A percentile compares a stretch with the other conserved stretches of the same genome.
phyloP scores from a whole-genome alignment of 1,284 basidiomycete genomes.

The Stereum hirsutum region DNA sequence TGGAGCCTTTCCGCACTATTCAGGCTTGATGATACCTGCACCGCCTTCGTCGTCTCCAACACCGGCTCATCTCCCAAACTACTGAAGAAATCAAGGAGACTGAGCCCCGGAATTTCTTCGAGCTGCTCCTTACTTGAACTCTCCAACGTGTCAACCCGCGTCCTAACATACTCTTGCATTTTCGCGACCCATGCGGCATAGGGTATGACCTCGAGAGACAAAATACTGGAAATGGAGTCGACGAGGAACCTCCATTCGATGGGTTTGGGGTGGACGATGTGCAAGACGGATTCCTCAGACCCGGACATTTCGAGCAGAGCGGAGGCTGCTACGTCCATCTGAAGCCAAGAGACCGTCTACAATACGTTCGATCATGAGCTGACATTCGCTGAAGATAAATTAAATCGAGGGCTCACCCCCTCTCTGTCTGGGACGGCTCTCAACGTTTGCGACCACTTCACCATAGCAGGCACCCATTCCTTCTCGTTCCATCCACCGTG shows the following conservation, averaged over 20 bases:
- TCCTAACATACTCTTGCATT: background rate
- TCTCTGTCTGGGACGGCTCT: no score
- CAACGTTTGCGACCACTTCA: no score
- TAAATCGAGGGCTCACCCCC: no score
- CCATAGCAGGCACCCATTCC: background rate
- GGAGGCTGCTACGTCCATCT: constrained; percentile 13
- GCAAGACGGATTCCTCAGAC: constrained; percentile 11
- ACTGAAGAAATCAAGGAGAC: constrained; percentile 4
- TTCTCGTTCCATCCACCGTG: background rate
- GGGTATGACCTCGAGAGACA: constrained; percentile 14
- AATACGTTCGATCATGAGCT: constrained; percentile 10
- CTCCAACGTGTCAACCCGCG: background rate
- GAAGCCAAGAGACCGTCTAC: constrained; percentile 16
- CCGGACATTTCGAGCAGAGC: constrained; percentile 16
- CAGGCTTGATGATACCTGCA: background rate
- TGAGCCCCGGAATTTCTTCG: background rate
- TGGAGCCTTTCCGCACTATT: background rate
- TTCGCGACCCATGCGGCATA: constrained; percentile 16
- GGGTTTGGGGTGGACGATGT: constrained; percentile 19
- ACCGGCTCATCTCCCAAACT: background rate
- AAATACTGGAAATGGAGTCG: constrained; percentile 10
- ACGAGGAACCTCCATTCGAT: constrained; percentile 16
- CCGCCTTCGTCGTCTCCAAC: constrained; percentile 1
- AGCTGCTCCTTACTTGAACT: no score
- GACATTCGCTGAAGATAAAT: background rate